Percentiles rank a stretch among this genome's conserved stretches.
Evolutionary conservation across 2,329 filamentous ascomycete species (phyloP).

Genomic region (Colletotrichum plurivorum): DNA sequence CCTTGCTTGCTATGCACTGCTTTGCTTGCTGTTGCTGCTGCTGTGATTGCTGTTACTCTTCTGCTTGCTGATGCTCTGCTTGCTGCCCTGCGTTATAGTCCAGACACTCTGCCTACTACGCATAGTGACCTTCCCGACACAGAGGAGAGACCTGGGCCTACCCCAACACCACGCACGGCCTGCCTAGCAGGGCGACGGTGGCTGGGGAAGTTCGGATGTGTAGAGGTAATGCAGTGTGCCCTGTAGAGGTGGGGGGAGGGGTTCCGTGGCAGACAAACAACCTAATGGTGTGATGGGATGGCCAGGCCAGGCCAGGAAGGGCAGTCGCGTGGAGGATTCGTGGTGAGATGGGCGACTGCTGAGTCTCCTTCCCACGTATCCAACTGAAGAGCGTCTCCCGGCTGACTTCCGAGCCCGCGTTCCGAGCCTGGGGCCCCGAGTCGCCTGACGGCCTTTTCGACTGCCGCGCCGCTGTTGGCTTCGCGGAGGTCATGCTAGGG

Average conservation of each 20-base stretch:
- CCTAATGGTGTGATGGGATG: conserved; percentile 35
- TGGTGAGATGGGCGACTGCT: conserved; percentile 30
- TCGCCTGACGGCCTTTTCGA: not conserved
- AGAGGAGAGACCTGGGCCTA: no score
- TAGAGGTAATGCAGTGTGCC: conserved; percentile 14
- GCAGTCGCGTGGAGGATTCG: conserved; percentile 14
- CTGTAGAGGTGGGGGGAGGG: conserved; percentile 34
- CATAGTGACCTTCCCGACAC: no score
- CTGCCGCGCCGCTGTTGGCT: no score
- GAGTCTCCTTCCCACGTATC: not conserved
- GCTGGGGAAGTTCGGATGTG: conserved; percentile 38
- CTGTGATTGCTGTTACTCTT: no score
- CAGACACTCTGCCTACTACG: no score
- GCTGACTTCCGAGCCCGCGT: no score
- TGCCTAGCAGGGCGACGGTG: conserved; percentile 17
- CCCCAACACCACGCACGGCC: no score
- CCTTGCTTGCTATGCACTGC: no score
- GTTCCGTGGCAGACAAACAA: conserved; percentile 33
- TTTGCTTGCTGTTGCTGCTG: no score
- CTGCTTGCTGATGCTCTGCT: no score
- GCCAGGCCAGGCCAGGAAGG: conserved; percentile 6
- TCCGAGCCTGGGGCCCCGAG: not conserved
- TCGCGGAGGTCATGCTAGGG: not conserved
- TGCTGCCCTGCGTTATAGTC: no score
- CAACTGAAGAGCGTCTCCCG: conserved; percentile 1